A percentile compares a stretch with the other conserved stretches of the same genome.
Evolutionary conservation across 1,284 basidiomycete genomes (phyloP).

Genomic region (Quambalaria eucalypti): DNA sequence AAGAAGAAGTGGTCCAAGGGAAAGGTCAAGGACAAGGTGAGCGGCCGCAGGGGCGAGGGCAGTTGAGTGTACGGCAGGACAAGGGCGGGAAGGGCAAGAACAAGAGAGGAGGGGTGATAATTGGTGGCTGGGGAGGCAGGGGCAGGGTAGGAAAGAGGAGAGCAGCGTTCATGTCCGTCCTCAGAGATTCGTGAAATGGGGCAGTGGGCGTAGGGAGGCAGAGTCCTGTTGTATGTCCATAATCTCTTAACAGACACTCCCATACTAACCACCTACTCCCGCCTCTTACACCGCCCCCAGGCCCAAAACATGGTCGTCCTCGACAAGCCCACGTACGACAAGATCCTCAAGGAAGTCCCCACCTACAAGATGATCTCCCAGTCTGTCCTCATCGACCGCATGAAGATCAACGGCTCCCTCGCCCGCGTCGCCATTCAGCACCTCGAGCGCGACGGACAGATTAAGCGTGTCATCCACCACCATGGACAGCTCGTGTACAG

Average conservation of each 20-base stretch:
- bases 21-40: slow-evolving; percentile 94
- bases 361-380: slow-evolving; percentile 99
- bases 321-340: slow-evolving; percentile 64
- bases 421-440: slow-evolving; percentile 87
- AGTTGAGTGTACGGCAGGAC: too few species aligned
- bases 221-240: too few species aligned
- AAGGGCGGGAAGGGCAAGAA: too few species aligned
- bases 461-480: slow-evolving; percentile 96
- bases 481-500: slow-evolving; percentile 84
- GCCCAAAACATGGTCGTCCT: slow-evolving; percentile 74
- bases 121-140: too few species aligned
- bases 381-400: slow-evolving; percentile 77
- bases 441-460: slow-evolving; percentile 86
- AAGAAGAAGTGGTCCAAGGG: slow-evolving; percentile 99
- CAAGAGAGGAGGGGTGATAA: too few species aligned
- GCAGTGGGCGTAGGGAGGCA: too few species aligned
- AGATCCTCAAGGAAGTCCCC: slow-evolving; percentile 97
- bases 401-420: slow-evolving; percentile 90
- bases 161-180: too few species aligned
- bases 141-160: too few species aligned
- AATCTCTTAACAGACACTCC: too few species aligned
- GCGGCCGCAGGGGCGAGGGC: too few species aligned
- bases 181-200: too few species aligned
- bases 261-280: too few species aligned
- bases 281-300: slow-evolving; percentile 17